Evolutionary conservation across 1,139 yeast genomes (phyloP).

Genomic region (Diutina ranongensis): DNA sequence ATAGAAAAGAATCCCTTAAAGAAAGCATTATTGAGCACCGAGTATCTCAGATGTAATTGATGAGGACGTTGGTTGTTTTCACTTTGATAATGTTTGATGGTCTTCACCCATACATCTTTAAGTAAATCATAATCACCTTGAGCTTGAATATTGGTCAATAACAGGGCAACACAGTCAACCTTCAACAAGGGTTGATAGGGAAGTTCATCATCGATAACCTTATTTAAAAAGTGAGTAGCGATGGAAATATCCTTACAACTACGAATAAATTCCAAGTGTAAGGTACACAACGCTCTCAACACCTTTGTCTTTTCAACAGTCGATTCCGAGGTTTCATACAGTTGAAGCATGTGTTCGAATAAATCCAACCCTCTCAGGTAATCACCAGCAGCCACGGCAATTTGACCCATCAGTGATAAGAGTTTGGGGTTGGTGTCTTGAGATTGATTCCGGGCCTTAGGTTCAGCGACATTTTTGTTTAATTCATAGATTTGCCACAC

Average conservation of each 20-base stretch:
- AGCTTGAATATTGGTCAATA: constrained; percentile 49
- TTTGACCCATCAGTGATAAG: constrained; percentile 28
- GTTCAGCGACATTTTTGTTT: constrained; percentile 19
- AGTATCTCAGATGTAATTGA: constrained; percentile 43
- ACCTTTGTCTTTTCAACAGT: constrained; percentile 10
- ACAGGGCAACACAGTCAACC: constrained; percentile 62
- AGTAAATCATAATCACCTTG: constrained; percentile 50
- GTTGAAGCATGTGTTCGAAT: constrained; percentile 25
- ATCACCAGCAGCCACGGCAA: constrained; percentile 29
- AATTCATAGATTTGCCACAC: constrained; percentile 25
- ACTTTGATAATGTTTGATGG: constrained; percentile 43
- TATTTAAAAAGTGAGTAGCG: constrained; percentile 63
- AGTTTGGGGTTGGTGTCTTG: constrained; percentile 10
- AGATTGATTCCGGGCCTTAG: neutral
- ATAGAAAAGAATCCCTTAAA: constrained; percentile 56
- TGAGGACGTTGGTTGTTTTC: constrained; percentile 15
- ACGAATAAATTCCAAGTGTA: constrained; percentile 74
- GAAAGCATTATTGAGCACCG: constrained; percentile 58
- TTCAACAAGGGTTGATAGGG: constrained; percentile 66
- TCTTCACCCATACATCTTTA: constrained; percentile 51
- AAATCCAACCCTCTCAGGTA: constrained; percentile 28
- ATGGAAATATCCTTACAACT: constrained; percentile 63
- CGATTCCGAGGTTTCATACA: constrained; percentile 15
- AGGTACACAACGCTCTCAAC: constrained; percentile 32
- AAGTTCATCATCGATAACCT: constrained; percentile 54